Evolutionary conservation across 2,329 filamentous ascomycete genomes (phyloP).

Genomic region (Daldinia sp.): DNA sequence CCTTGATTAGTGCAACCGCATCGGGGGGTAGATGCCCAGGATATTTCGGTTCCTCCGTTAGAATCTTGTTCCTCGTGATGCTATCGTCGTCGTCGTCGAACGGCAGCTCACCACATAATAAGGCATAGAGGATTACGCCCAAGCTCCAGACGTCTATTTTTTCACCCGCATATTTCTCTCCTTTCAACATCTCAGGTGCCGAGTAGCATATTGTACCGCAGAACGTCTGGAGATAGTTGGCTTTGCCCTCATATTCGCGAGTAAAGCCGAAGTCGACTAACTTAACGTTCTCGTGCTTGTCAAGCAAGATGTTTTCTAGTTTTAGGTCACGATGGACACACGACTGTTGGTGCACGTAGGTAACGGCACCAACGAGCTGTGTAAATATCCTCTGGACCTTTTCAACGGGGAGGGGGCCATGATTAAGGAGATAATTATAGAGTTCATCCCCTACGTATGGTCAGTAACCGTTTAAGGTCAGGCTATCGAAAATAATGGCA

Average conservation of each 20-base stretch:
- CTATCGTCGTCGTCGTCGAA: slow-evolving; percentile 97
- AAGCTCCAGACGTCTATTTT: slow-evolving; percentile 98
- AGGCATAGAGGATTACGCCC: slow-evolving; percentile 83
- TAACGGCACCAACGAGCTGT: slow-evolving; percentile 92
- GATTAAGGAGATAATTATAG: slow-evolving; percentile 91
- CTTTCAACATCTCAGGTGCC: slow-evolving; percentile 97
- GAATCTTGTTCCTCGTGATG: slow-evolving; percentile 82
- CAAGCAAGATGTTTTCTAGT: slow-evolving; percentile 93
- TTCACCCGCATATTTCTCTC: slow-evolving; percentile 96
- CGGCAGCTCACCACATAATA: slow-evolving; percentile 85
- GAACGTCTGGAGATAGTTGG: slow-evolving; percentile 95
- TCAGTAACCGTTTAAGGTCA: slow-evolving; percentile 40
- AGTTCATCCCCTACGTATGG: slow-evolving; percentile 80
- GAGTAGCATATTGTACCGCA: slow-evolving; percentile 98
- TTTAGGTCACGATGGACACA: slow-evolving; percentile 98
- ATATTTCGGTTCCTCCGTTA: slow-evolving; percentile 85
- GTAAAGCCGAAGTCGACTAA: slow-evolving; percentile 98
- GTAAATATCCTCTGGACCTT: slow-evolving; percentile 97
- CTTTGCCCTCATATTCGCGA: slow-evolving; percentile 92
- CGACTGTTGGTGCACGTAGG: slow-evolving; percentile 92
- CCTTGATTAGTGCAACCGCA: slow-evolving; percentile 78
- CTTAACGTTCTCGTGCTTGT: slow-evolving; percentile 98
- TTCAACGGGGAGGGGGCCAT: slow-evolving; percentile 82
- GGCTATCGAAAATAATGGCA: slow-evolving; percentile 24
- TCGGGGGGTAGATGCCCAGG: slow-evolving; percentile 81